phyloP scores from a whole-genome alignment of 140 eudicot genomes.

The Artemisia princeps region DNA sequence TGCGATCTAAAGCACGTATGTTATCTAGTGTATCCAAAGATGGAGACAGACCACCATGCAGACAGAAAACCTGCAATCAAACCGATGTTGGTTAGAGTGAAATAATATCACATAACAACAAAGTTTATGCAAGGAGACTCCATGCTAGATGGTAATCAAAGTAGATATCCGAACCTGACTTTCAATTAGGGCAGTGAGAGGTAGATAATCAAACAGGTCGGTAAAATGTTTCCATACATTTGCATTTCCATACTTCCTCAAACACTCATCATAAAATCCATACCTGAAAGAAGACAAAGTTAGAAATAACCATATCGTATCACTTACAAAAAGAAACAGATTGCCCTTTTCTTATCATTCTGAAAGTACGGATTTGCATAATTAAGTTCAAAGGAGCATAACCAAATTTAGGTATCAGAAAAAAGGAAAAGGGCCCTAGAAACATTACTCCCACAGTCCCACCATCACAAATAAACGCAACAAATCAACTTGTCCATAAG shows the following conservation, averaged over 20 bases:
- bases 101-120: neutral
- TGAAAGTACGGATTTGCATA: neutral
- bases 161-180: slow-evolving; percentile 30
- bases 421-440: neutral
- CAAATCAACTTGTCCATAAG: neutral
- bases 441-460: neutral
- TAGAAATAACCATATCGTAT: slow-evolving; percentile 2
- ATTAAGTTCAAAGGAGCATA: neutral
- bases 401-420: neutral
- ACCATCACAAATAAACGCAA: neutral
- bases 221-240: slow-evolving; percentile 55
- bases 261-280: slow-evolving; percentile 56
- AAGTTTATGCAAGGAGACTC: neutral
- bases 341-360: neutral
- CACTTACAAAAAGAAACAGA: neutral
- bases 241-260: slow-evolving; percentile 58
- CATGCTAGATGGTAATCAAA: neutral
- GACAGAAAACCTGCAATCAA: slow-evolving; percentile 38
- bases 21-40: slow-evolving; percentile 47
- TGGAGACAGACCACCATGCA: slow-evolving; percentile 50
- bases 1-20: slow-evolving; percentile 43
- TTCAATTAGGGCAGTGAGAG: slow-evolving; percentile 54
- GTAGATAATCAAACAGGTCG: slow-evolving; percentile 58
- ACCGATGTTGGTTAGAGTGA: neutral
- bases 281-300: slow-evolving; percentile 33